Evolutionary conservation across 495 filamentous ascomycete genomes (phyloP), one percentile per base, ranked within the genome.

Genomic region (Astrothelium macrocarpum): DNA sequence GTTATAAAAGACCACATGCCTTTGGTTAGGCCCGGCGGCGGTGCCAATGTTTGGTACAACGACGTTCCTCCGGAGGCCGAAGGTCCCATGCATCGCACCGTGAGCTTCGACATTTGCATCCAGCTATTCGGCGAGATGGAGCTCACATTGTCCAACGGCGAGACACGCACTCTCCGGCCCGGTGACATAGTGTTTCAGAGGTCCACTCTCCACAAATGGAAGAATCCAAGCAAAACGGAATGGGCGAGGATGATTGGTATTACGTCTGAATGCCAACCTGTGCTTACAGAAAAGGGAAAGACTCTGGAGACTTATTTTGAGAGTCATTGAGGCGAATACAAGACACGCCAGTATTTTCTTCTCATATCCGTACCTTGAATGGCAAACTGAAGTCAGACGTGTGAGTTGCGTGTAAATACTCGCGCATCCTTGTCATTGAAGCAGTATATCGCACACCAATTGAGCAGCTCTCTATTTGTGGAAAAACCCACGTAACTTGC

Each of bases 41-140:
- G 62, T 59, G 62, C 53, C 53, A 64, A 64, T 64, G 62, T 64
- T 4, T 64, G 36, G 36, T 42, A 42, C 36, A 42, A 42, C 36
- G 36, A 42, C 36, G 16, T 16, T 42, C 36, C 36, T 5, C 36
- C 36, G 36, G 36, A 16, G 7, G 5, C 36, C 36, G 36, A 16
- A 5, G 16, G 36, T 42, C 75, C 77, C 53, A 82, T 91, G 80
- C 89, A 91, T 63, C 78, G 87, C 0, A 90, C 89, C 2, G 78
- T 84, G 68, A 84, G 80, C 18, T 72, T 92, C 1, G 89, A 91
- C 66, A 90, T 87, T 53, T 87, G 86, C 3, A 78, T 90, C 64
- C 80, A 91, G 31, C 64, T 92, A 18, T 87, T 90, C 68, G 89
- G 89, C 0, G 72, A 81, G 67, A 71, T 86, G 26, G 83, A 80